A percentile compares a stretch with the other conserved stretches of the same genome.
Conservation (phyloP, 805 yeast genomes). For the Kuraishia ogatae region DNA sequence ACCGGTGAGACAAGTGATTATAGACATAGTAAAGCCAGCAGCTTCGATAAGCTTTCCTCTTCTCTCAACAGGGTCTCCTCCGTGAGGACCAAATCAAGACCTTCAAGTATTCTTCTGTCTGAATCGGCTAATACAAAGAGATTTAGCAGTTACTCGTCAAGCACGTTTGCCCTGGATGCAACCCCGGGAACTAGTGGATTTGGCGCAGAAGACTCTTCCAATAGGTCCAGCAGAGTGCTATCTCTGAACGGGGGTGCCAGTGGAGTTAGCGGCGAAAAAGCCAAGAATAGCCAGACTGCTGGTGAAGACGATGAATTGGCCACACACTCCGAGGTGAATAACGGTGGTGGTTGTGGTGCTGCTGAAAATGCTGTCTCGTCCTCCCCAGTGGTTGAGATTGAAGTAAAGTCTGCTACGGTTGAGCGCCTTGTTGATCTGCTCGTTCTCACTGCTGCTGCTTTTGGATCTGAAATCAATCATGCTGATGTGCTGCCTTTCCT, state of each 20-base stretch:
- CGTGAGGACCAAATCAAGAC: constrained; percentile 14
- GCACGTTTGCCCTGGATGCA: constrained; percentile 23
- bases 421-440: constrained; percentile 74
- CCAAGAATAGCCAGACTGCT: not conserved
- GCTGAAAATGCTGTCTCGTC: not conserved
- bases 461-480: constrained; percentile 31
- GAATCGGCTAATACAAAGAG: constrained; percentile 22
- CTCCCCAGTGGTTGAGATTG: constrained; percentile 13
- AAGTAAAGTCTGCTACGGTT: constrained; percentile 55
- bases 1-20: not conserved
- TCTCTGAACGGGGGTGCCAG: not conserved
- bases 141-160: constrained; percentile 24
- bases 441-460: constrained; percentile 62
- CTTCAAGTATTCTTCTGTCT: constrained; percentile 23
- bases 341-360: not conserved
- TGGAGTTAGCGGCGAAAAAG: not conserved
- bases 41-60: constrained; percentile 1
- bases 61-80: not conserved
- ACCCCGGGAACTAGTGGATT: not conserved
- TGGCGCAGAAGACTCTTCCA: not conserved
- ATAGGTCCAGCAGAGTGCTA: not conserved
- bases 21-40: not conserved
- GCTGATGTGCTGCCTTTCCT: constrained; percentile 33
- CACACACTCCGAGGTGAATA: not conserved
- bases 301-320: not conserved